Evolutionary conservation across 192 early-diverging fungal genomes (phyloP).

Genomic region (Backusella tuberculispora): DNA sequence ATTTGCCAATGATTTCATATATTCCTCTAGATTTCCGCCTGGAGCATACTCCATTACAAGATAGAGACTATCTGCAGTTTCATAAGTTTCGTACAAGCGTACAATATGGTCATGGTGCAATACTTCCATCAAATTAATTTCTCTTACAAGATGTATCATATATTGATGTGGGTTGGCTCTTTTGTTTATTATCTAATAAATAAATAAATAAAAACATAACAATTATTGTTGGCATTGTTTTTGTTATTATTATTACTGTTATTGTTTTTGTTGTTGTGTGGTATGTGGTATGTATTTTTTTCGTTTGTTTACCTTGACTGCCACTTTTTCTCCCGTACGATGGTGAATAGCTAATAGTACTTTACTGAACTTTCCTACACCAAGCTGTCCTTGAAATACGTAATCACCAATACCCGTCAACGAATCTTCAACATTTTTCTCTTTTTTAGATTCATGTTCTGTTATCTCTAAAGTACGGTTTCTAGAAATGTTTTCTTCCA

Average conservation of each 20-base stretch:
- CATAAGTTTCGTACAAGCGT: constrained; percentile 79
- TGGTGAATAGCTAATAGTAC: constrained; percentile 75
- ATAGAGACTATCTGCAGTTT: constrained; percentile 79
- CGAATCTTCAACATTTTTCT: not conserved
- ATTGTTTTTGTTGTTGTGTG: too few species aligned
- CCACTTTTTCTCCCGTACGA: constrained; percentile 41
- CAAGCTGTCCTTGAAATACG: constrained; percentile 72
- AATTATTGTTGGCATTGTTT: too few species aligned
- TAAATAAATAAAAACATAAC: too few species aligned
- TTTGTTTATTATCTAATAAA: constrained; percentile 52
- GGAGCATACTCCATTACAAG: constrained; percentile 88
- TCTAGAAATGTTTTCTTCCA: not conserved
- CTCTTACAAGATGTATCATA: constrained; percentile 71
- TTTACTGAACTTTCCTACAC: constrained; percentile 81
- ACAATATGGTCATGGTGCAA: constrained; percentile 91
- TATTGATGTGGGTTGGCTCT: constrained; percentile 49
- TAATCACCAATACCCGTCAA: constrained; percentile 68
- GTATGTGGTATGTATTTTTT: not conserved
- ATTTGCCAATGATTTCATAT: constrained; percentile 58
- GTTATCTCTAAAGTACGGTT: not conserved
- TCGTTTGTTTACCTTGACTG: constrained; percentile 35
- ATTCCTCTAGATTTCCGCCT: constrained; percentile 85
- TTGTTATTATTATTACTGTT: too few species aligned
- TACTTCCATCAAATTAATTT: constrained; percentile 79
- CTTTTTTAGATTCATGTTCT: not conserved